phyloP scores from a whole-genome alignment of 2,329 filamentous ascomycete genomes.

The Cadophora sp. region DNA sequence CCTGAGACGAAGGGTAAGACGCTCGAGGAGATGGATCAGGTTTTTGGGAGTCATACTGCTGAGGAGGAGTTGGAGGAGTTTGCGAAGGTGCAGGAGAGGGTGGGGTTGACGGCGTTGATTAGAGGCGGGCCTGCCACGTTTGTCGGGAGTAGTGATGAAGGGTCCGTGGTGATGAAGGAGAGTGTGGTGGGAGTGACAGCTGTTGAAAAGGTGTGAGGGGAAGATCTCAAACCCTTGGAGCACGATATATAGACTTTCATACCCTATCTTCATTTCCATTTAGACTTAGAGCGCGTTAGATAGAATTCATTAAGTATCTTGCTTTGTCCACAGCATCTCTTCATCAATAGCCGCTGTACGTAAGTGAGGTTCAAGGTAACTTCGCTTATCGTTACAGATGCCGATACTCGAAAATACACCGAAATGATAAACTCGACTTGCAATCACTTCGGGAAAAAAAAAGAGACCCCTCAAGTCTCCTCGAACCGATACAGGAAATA shows the following conservation, averaged over 20 bases:
- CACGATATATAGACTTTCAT: no score
- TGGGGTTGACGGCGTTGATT: conserved; percentile 21
- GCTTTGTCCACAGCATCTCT: no score
- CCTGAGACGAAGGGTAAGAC: conserved; percentile 61
- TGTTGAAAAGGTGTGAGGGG: background rate
- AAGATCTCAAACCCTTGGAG: background rate
- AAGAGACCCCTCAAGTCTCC: background rate
- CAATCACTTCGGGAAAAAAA: background rate
- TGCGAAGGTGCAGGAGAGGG: conserved; percentile 20
- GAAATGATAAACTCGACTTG: background rate
- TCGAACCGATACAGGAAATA: background rate
- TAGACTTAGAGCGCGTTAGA: no score
- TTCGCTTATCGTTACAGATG: background rate
- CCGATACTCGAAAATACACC: background rate
- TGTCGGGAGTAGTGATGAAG: background rate
- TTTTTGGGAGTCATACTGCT: conserved; percentile 52
- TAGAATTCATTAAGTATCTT: no score
- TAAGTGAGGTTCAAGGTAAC: background rate
- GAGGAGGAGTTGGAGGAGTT: conserved; percentile 25
- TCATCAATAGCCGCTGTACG: background rate
- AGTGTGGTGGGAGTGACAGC: background rate
- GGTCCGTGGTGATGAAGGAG: background rate
- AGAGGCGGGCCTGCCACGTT: background rate
- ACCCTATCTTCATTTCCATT: no score
- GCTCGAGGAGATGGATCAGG: conserved; percentile 59